A percentile compares a stretch with the other conserved stretches of the same genome.
Evolutionary conservation across 2,329 filamentous ascomycete species (phyloP).

Genomic region (Aureobasidium sp.): DNA sequence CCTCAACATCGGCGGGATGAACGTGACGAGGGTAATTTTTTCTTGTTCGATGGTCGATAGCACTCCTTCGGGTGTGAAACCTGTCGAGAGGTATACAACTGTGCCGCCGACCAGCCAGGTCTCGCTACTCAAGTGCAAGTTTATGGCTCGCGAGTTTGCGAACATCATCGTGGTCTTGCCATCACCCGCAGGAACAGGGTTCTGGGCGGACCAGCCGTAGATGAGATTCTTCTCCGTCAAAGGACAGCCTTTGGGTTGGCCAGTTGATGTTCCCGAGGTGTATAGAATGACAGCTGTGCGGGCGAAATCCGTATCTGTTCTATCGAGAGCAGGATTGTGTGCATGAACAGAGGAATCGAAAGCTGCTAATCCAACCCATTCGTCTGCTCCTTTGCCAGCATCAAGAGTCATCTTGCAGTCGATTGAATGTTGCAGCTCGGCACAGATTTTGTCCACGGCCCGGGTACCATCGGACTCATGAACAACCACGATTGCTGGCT

Average conservation of each 20-base stretch:
- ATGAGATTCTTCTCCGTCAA: not conserved
- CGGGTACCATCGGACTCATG: not conserved
- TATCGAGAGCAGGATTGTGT: not conserved
- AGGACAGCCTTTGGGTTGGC: slow-evolving; percentile 5
- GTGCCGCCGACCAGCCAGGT: not conserved
- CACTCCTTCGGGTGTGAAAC: not conserved
- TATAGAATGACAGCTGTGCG: not conserved
- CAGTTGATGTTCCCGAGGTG: slow-evolving; percentile 2
- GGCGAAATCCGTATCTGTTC: not conserved
- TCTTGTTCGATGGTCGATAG: not conserved
- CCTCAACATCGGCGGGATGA: not conserved
- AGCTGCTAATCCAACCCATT: not conserved
- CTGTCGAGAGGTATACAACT: not conserved
- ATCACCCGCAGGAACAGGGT: not conserved
- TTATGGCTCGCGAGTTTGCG: slow-evolving; percentile 1
- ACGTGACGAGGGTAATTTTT: not conserved
- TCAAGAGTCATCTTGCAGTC: not conserved
- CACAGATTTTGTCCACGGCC: not conserved
- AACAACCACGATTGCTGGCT: not conserved
- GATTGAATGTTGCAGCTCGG: not conserved
- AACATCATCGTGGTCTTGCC: not conserved
- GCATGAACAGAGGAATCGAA: not conserved
- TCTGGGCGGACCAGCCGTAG: not conserved
- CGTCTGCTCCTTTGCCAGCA: not conserved
- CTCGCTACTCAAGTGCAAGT: not conserved